Conservation (phyloP, 2,329 filamentous ascomycete species). For the Fusarium euwallaceae region DNA sequence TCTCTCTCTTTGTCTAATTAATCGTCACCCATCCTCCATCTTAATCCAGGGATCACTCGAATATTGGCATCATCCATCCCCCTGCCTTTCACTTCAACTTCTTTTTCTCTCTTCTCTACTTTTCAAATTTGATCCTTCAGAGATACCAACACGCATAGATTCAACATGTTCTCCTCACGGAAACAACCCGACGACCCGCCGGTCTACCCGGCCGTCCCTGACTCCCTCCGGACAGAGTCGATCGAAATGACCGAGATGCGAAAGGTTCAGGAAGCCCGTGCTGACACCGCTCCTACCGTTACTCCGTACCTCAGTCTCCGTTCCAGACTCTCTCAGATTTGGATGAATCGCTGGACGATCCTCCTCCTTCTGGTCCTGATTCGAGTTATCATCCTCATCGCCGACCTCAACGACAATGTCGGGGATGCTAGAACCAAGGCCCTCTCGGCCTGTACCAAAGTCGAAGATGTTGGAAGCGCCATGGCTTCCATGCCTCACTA, state of each 20-base stretch:
- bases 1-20: slow-evolving; percentile 29
- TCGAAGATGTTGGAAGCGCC: slow-evolving; percentile 91
- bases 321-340: slow-evolving; percentile 92
- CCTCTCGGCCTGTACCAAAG: slow-evolving; percentile 88
- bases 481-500: slow-evolving; percentile 99
- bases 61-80: slow-evolving; percentile 3
- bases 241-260: slow-evolving; percentile 52
- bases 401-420: slow-evolving; percentile 79
- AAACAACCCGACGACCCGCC: slow-evolving; percentile 47
- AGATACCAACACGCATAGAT: slow-evolving; percentile 48
- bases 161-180: slow-evolving; percentile 55
- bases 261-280: slow-evolving; percentile 49
- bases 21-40: slow-evolving; percentile 28
- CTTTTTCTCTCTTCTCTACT: slow-evolving; percentile 15
- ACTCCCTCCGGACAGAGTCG: slow-evolving; percentile 54
- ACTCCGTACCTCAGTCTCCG: slow-evolving; percentile 94
- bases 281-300: slow-evolving; percentile 75
- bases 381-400: slow-evolving; percentile 82
- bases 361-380: slow-evolving; percentile 87
- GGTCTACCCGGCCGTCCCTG: slow-evolving; percentile 55
- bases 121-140: slow-evolving; percentile 27
- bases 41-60: slow-evolving; percentile 22
- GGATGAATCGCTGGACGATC: slow-evolving; percentile 98
- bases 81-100: slow-evolving; percentile 14
- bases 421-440: slow-evolving; percentile 83